A percentile compares a stretch with the other conserved stretches of the same genome.
phyloP scores from a whole-genome alignment of 2,329 filamentous ascomycete species.

The Phialophora macrospora region DNA sequence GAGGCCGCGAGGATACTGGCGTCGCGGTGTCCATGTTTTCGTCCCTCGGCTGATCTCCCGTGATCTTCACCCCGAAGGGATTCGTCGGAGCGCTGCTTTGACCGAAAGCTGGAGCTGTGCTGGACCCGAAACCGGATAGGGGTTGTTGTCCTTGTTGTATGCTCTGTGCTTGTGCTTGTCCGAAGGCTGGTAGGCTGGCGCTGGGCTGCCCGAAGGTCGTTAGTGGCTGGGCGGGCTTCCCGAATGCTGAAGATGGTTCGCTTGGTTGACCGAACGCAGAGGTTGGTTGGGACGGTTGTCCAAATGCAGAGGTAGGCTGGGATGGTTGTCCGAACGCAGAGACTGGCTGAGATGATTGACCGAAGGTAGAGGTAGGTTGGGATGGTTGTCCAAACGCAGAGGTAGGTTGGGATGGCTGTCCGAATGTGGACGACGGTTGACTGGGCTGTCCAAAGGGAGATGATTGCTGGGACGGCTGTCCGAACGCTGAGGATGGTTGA shows the following conservation, averaged over 20 bases:
- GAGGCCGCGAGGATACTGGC: constrained; percentile 44
- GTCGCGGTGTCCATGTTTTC: constrained; percentile 34
- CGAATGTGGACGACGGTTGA: constrained; percentile 32
- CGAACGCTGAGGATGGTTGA: constrained; percentile 31
- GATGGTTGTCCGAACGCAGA: not conserved
- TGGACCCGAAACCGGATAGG: not conserved
- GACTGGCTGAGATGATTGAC: constrained; percentile 8
- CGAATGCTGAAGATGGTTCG: not conserved
- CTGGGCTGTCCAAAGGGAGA: constrained; percentile 28
- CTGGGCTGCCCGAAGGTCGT: not conserved
- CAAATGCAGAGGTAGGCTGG: not conserved
- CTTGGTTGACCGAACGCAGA: not conserved
- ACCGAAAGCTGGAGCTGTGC: constrained; percentile 21
- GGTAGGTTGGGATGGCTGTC: constrained; percentile 31
- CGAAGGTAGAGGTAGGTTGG: constrained; percentile 29
- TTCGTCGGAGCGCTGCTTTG: constrained; percentile 45
- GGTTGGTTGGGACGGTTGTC: not conserved
- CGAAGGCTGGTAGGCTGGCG: not conserved
- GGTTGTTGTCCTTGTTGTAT: not conserved
- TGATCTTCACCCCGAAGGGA: constrained; percentile 44
- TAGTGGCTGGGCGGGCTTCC: not conserved
- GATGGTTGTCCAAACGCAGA: constrained; percentile 39
- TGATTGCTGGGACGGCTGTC: constrained; percentile 26
- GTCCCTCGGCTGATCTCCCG: constrained; percentile 29
- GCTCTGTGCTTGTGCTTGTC: not conserved